Percentiles rank a stretch among this genome's conserved stretches.
phyloP scores from a whole-genome alignment of 2,329 filamentous ascomycete species.

The Delphinella strobiligena region DNA sequence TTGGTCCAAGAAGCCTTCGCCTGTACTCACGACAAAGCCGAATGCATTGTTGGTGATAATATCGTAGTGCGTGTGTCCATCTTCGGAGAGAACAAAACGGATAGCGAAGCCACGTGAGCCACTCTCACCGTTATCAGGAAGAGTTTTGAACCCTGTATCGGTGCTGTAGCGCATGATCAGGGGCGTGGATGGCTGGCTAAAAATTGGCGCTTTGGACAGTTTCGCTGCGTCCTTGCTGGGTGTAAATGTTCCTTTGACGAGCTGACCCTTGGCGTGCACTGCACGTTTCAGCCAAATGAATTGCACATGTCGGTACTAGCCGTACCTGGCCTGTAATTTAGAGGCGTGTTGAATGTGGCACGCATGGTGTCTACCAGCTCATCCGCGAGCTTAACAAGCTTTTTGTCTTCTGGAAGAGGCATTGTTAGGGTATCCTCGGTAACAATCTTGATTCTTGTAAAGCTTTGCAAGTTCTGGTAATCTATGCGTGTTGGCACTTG shows the following conservation, averaged over 20 bases:
- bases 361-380: not conserved
- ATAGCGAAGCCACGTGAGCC: constrained; percentile 11
- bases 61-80: constrained; percentile 12
- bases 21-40: constrained; percentile 8
- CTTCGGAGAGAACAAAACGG: constrained; percentile 10
- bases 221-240: constrained; percentile 2
- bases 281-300: not conserved
- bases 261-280: constrained; percentile 8
- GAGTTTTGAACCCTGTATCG: constrained; percentile 16
- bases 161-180: constrained; percentile 17
- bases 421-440: too few relatives aligned
- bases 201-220: constrained; percentile 15
- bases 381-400: not conserved
- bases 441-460: too few relatives aligned
- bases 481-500: too few relatives aligned
- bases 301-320: not conserved
- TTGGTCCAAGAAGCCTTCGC: constrained; percentile 1
- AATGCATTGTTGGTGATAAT: constrained; percentile 12
- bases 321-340: not conserved
- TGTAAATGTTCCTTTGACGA: constrained; percentile 8
- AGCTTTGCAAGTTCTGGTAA: too few relatives aligned
- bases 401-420: not conserved
- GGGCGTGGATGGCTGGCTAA: constrained; percentile 13
- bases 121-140: constrained; percentile 16
- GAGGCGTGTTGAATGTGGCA: not conserved